phyloP scores from a whole-genome alignment of 345 rosid species.

The Murraya koenigii region DNA sequence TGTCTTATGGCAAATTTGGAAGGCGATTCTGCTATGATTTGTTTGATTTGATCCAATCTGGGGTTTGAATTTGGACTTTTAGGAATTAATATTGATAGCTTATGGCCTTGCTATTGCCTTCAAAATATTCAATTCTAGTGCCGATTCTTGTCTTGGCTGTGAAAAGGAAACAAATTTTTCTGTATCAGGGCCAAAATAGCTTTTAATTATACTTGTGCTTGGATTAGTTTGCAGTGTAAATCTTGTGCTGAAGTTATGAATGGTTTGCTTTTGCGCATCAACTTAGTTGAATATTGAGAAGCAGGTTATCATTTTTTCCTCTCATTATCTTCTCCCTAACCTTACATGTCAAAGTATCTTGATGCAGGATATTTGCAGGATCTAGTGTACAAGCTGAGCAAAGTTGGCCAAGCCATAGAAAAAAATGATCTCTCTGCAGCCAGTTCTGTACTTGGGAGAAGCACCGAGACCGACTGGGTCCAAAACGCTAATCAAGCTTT shows the following conservation, averaged over 20 bases:
- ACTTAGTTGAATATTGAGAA: background rate
- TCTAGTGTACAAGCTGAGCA: constrained; percentile 79
- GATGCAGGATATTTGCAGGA: constrained; percentile 84
- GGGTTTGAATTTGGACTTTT: background rate
- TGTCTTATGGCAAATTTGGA: background rate
- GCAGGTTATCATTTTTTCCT: background rate
- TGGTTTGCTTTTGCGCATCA: background rate
- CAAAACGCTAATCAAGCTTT: constrained; percentile 65
- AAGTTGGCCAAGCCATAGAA: constrained; percentile 90
- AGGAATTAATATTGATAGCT: background rate
- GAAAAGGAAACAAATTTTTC: background rate
- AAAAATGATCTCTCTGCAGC: constrained; percentile 71
- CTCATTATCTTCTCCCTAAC: background rate
- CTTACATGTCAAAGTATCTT: constrained; percentile 13
- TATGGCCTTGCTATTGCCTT: background rate
- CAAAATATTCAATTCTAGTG: background rate
- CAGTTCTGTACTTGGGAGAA: constrained; percentile 68
- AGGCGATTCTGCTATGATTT: background rate
- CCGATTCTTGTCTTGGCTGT: background rate
- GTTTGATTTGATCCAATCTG: background rate
- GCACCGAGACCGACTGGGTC: constrained; percentile 70
- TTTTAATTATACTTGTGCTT: background rate
- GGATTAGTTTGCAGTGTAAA: background rate
- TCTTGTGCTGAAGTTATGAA: background rate
- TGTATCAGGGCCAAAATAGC: background rate